Evolutionary conservation across 306 rosid species (phyloP).

Genomic region (Vigna reflexopilosa): DNA sequence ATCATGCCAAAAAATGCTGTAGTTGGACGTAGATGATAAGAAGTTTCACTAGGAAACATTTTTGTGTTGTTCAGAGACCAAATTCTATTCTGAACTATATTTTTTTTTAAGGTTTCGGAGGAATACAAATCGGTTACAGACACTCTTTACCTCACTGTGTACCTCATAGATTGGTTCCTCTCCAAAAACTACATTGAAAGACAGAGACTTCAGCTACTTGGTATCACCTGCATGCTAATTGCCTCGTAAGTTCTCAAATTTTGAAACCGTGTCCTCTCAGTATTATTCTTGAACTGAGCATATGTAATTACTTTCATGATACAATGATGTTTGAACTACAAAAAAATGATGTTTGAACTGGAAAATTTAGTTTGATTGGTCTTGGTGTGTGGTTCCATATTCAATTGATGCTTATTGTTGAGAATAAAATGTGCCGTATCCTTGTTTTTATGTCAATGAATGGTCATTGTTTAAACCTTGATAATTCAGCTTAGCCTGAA

Average conservation of each 20-base stretch:
- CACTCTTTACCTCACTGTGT: constrained; percentile 81
- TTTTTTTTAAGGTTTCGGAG: constrained; percentile 75
- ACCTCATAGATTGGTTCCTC: constrained; percentile 89
- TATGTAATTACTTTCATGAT: neutral
- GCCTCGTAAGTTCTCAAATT: constrained; percentile 79
- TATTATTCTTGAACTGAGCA: constrained; percentile 2
- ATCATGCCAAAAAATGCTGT: no score
- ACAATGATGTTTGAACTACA: neutral
- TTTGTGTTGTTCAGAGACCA: neutral
- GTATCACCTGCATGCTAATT: constrained; percentile 94
- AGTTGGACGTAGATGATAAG: no score
- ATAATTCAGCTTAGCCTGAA: constrained; percentile 14
- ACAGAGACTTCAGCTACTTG: constrained; percentile 84
- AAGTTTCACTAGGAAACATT: neutral
- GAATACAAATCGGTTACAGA: constrained; percentile 79
- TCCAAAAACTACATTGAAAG: constrained; percentile 73
- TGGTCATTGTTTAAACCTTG: constrained; percentile 27
- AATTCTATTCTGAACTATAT: neutral
- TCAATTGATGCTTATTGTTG: neutral
- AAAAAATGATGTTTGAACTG: no score
- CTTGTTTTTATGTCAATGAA: neutral
- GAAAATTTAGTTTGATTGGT: neutral
- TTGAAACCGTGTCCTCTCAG: constrained; percentile 13
- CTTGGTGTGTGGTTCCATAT: constrained; percentile 12
- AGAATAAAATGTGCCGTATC: neutral